Evolutionary conservation across 192 early-diverging fungal genomes (phyloP).

Genomic region (Cetraspora pellucida): DNA sequence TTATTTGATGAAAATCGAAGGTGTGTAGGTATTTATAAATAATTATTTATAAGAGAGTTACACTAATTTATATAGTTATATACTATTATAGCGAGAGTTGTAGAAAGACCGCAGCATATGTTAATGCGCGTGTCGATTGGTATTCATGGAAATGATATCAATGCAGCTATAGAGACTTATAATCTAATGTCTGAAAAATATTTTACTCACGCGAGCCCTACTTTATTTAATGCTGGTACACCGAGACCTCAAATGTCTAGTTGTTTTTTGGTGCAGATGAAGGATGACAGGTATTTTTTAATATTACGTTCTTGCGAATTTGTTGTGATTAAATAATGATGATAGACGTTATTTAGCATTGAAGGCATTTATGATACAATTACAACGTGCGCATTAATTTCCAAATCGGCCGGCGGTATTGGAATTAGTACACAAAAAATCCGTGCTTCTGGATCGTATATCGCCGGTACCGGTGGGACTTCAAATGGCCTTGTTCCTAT

Average conservation of each 20-base stretch:
- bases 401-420: slow-evolving; percentile 97
- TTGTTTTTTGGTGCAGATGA: slow-evolving; percentile 96
- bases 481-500: slow-evolving; percentile 97
- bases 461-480: slow-evolving; percentile 96
- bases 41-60: too few relatives aligned
- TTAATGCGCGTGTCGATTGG: slow-evolving; percentile 98
- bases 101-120: slow-evolving; percentile 97
- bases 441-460: slow-evolving; percentile 92
- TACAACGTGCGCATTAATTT: slow-evolving; percentile 96
- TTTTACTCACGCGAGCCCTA: slow-evolving; percentile 98
- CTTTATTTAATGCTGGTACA: slow-evolving; percentile 98
- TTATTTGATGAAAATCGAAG: slow-evolving; percentile 88
- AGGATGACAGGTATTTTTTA: slow-evolving; percentile 64
- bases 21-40: too few relatives aligned
- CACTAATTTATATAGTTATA: too few relatives aligned
- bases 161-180: slow-evolving; percentile 93
- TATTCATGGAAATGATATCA: slow-evolving; percentile 91
- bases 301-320: too few relatives aligned
- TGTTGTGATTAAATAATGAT: too few relatives aligned
- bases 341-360: slow-evolving; percentile 56
- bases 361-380: slow-evolving; percentile 99
- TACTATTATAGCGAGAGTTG: slow-evolving; percentile 57
- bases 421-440: slow-evolving; percentile 99
- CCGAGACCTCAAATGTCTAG: slow-evolving; percentile 92
- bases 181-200: slow-evolving; percentile 88